A percentile compares a stretch with the other conserved stretches of the same genome.
Conservation (phyloP, 208 protist species). For the Angomonas ambiguus region DNA sequence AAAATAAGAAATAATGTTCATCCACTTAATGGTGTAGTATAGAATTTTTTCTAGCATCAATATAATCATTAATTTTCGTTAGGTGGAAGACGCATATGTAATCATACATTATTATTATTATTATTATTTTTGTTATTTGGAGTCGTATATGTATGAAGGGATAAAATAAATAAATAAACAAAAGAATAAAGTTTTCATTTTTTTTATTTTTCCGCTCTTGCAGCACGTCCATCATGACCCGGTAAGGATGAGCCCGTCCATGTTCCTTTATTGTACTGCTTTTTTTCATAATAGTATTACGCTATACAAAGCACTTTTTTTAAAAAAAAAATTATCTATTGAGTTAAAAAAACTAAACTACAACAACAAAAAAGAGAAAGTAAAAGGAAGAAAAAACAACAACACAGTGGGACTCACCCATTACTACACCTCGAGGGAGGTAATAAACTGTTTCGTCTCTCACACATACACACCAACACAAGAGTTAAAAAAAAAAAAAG, state of each 20-base stretch:
- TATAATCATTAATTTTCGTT: constrained; percentile 11
- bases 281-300: constrained; percentile 9
- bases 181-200: constrained; percentile 8
- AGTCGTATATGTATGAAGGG: background rate
- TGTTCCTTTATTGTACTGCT: constrained; percentile 5
- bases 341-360: constrained; percentile 13
- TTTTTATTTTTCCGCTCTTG: background rate
- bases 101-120: constrained; percentile 3
- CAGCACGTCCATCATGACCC: constrained; percentile 3
- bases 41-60: constrained; percentile 3
- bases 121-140: background rate
- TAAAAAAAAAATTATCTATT: constrained; percentile 7
- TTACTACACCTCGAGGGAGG: too few relatives aligned
- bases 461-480: background rate
- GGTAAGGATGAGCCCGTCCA: background rate
- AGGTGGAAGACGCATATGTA: constrained; percentile 3
- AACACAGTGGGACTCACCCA: too few relatives aligned
- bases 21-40: constrained; percentile 1
- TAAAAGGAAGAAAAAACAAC: too few relatives aligned
- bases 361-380: constrained; percentile 6
- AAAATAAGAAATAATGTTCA: constrained; percentile 5
- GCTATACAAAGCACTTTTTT: background rate
- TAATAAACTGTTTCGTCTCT: too few relatives aligned
- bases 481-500: constrained; percentile 4
- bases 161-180: constrained; percentile 15